These are phyloP conservation scores for Cryphonectria naterciae DNA, from an alignment of 2,329 filamentous ascomycete genomes.

Conservation along the genomic window DNA sequence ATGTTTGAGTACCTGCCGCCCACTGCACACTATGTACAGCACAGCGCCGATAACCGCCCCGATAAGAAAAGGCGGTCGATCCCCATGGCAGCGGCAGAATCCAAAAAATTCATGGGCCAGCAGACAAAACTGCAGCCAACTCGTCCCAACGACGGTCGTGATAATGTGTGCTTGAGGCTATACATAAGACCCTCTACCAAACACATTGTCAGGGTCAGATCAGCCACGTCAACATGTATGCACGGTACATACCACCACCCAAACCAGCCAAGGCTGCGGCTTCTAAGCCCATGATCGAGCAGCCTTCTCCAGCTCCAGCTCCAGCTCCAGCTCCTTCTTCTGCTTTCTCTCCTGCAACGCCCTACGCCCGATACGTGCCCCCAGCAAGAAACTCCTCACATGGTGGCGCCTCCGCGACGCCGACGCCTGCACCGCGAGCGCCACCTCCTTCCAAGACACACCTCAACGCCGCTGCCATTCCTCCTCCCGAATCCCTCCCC, in stretches of 20 bases:
- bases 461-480: slow-evolving; percentile 27
- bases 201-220: too few species aligned
- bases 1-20: too few species aligned
- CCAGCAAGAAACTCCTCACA: slow-evolving; percentile 13
- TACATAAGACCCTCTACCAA: background rate
- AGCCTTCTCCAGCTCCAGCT: slow-evolving; percentile 28
- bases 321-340: slow-evolving; percentile 25
- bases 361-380: slow-evolving; percentile 30
- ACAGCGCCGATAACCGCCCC: slow-evolving; percentile 8
- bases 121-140: background rate
- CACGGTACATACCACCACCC: slow-evolving; percentile 42
- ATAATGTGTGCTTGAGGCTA: background rate
- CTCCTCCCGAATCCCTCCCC: slow-evolving; percentile 15
- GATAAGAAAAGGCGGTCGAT: slow-evolving; percentile 41
- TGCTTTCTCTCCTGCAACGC: slow-evolving; percentile 31
- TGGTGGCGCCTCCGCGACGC: background rate
- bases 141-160: background rate
- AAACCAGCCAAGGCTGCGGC: slow-evolving; percentile 39
- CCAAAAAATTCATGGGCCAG: slow-evolving; percentile 25
- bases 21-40: background rate
- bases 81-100: slow-evolving; percentile 39
- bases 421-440: slow-evolving; percentile 9
- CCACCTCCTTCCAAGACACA: slow-evolving; percentile 21
- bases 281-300: slow-evolving; percentile 20
- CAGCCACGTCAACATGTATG: slow-evolving; percentile 36